phyloP scores from a whole-genome alignment of 495 filamentous ascomycete genomes.

The Lentithecium fluviatile region DNA sequence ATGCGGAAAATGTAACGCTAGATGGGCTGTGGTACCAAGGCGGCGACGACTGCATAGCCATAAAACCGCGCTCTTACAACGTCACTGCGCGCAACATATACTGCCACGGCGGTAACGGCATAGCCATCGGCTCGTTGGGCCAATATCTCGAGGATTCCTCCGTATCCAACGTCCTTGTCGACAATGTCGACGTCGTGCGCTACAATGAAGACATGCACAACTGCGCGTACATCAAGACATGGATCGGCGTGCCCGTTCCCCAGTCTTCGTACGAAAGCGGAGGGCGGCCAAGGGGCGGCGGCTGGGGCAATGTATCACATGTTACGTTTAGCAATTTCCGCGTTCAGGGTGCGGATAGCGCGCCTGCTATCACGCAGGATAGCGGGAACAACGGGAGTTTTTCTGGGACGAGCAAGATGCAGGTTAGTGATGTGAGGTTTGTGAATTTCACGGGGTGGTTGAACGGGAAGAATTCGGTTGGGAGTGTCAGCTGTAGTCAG shows the following conservation, averaged over 20 bases:
- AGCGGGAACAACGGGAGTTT: constrained; percentile 55
- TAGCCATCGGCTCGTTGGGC: constrained; percentile 57
- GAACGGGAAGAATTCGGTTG: too few relatives aligned
- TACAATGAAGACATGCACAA: constrained; percentile 53
- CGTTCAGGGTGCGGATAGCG: constrained; percentile 47
- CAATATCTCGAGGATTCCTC: constrained; percentile 58
- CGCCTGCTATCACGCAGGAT: constrained; percentile 50
- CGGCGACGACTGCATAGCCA: constrained; percentile 59
- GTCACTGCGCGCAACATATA: constrained; percentile 53
- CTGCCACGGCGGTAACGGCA: constrained; percentile 56
- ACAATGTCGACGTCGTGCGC: constrained; percentile 49
- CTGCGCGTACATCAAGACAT: constrained; percentile 59
- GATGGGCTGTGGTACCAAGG: constrained; percentile 60
- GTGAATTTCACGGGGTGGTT: constrained; percentile 56
- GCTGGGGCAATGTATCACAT: constrained; percentile 55
- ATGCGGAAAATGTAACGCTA: constrained; percentile 51
- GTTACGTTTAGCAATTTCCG: constrained; percentile 56
- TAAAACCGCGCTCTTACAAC: constrained; percentile 58
- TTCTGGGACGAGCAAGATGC: constrained; percentile 52
- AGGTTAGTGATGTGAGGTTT: constrained; percentile 52
- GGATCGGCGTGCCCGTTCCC: constrained; percentile 51
- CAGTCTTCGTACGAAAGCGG: constrained; percentile 51
- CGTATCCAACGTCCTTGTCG: constrained; percentile 50
- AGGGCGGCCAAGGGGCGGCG: constrained; percentile 50
- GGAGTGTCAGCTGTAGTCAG: too few relatives aligned